Percentiles rank a stretch among this genome's conserved stretches.
Evolutionary conservation across 345 rosid species (phyloP).

Genomic region (Eucalyptus erythrocorys): DNA sequence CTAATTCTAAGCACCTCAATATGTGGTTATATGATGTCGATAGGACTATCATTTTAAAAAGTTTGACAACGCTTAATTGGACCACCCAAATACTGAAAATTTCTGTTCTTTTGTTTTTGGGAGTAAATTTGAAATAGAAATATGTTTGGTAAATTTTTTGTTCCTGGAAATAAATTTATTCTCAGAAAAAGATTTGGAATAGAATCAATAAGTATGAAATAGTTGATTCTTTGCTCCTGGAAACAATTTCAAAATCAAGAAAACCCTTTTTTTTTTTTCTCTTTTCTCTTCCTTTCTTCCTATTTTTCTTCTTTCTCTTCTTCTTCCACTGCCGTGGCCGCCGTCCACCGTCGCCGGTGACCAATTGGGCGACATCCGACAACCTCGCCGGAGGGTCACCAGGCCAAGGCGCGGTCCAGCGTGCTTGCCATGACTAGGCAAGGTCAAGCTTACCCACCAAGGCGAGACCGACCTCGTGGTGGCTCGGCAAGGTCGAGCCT

Average conservation of each 20-base stretch:
- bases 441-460: too few species aligned
- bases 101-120: rapidly evolving
- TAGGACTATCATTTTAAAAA: not conserved
- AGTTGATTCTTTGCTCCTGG: rapidly evolving
- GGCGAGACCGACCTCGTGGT: too few species aligned
- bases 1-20: not conserved
- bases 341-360: rapidly evolving
- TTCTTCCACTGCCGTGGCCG: rapidly evolving
- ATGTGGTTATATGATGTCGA: not conserved
- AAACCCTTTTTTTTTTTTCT: too few species aligned
- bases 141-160: too few species aligned
- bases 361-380: rapidly evolving
- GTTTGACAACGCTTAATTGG: not conserved
- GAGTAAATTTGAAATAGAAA: too few species aligned
- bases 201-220: too few species aligned
- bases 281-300: too few species aligned
- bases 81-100: not conserved
- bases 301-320: too few species aligned
- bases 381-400: rapidly evolving
- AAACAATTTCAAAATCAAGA: rapidly evolving
- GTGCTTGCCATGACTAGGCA: too few species aligned
- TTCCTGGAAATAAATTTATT: rapidly evolving
- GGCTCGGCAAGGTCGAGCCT: too few species aligned
- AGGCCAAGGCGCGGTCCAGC: too few species aligned
- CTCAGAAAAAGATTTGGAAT: too few species aligned